Base-by-base conservation (phyloP, 495 filamentous ascomycete genomes). In the Podospora appendiculata region DNA sequence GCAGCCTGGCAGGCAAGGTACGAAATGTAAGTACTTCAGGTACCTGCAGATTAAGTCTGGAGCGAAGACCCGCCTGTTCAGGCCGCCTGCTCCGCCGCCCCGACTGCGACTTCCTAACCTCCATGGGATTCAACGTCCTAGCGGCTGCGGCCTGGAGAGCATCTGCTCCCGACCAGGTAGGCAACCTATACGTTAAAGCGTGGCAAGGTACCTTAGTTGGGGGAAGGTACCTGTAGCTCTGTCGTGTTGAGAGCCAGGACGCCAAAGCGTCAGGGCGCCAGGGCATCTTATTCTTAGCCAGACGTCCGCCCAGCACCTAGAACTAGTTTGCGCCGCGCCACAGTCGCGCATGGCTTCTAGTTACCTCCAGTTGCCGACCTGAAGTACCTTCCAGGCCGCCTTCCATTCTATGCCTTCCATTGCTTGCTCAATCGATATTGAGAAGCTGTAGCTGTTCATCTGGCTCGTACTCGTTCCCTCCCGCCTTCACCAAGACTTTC, bases 271-370 rank as follows among this genome's bases (percentile, higher is more conserved):
- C 36, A 6, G 34, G 34, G 34, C 34, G 11, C 34, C 36, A 25
- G 25, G n/a, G n/a, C n/a, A n/a, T 25, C 25, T 25, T 25, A 25
- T 25, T 25, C 25, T 25, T 5, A 25, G 36, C 36, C 36, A 13
- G 10, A 38, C 10, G 36, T 1, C 10, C 9, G 36, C 7, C 36
- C 9, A 38, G 10, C 36, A 38, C 10, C 36, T 13, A 38, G 36
- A 38, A 10, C 9, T 13, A 11, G 36, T 38, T 38, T 38, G 36
- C 36, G 36, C 25, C 25, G 44, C 45, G 52, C 52, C 40, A 44
- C 52, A 43, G 32, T 36, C 41, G 32, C 52, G 52, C 52, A 45
- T 43, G 10, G n/a, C 41, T 47, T 38, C 32, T 43, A 16, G 16
- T 46, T 32, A 41, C 35, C 13, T 42, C 48, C 36, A 45, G 10